These are phyloP conservation scores for Alternaria rosae DNA, from an alignment of 2,329 filamentous ascomycete genomes.

Conservation along the genomic window DNA sequence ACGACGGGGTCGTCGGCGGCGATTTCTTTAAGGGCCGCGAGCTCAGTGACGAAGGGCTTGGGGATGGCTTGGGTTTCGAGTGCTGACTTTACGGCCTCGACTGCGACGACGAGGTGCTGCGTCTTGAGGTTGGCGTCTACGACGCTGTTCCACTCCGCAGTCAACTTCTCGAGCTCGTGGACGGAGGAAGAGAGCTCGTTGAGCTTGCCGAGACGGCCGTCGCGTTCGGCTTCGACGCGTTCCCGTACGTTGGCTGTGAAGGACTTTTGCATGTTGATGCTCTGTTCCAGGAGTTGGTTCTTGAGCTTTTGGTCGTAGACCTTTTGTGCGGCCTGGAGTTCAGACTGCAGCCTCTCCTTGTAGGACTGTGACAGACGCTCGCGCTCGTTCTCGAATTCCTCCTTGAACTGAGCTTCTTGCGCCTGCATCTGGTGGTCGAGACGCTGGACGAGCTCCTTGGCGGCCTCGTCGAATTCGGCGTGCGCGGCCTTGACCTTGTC, in stretches of 20 bases:
- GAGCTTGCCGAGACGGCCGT: slow-evolving; percentile 85
- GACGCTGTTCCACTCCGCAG: slow-evolving; percentile 87
- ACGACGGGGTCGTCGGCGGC: slow-evolving; percentile 85
- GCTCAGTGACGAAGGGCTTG: slow-evolving; percentile 86
- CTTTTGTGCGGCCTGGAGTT: slow-evolving; percentile 80
- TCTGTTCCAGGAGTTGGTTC: slow-evolving; percentile 90
- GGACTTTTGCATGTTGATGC: slow-evolving; percentile 83
- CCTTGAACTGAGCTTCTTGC: slow-evolving; percentile 83
- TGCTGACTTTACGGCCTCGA: slow-evolving; percentile 88
- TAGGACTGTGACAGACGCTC: slow-evolving; percentile 79
- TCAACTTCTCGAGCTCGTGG: slow-evolving; percentile 84
- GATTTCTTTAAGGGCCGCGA: slow-evolving; percentile 93
- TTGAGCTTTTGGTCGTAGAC: slow-evolving; percentile 82
- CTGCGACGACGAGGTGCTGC: slow-evolving; percentile 93
- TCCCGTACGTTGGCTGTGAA: slow-evolving; percentile 80
- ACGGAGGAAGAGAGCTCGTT: slow-evolving; percentile 80
- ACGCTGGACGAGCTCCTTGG: slow-evolving; percentile 85
- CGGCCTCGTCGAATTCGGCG: slow-evolving; percentile 84
- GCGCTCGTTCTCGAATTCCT: slow-evolving; percentile 88
- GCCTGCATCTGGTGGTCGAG: slow-evolving; percentile 82
- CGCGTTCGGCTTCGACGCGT: slow-evolving; percentile 86
- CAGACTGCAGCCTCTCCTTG: slow-evolving; percentile 77
- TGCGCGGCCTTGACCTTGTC: slow-evolving; percentile 74
- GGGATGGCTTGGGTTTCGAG: slow-evolving; percentile 78
- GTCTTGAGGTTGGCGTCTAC: slow-evolving; percentile 91